phyloP scores from a whole-genome alignment of 139 green algal species.

The Mychonastes homosphaera region DNA sequence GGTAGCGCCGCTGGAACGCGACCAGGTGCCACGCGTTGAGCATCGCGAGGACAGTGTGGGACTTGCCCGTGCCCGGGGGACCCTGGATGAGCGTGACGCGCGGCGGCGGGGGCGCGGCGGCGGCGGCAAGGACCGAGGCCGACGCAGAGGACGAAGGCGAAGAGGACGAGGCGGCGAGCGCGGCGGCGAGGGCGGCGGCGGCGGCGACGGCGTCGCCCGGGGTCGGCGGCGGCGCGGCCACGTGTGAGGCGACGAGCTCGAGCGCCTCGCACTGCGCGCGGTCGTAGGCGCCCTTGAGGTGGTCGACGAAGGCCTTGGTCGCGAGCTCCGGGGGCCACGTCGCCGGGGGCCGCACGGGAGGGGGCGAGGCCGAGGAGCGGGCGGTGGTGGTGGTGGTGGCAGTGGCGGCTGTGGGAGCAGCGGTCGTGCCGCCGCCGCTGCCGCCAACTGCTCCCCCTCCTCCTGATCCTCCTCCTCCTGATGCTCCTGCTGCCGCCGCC shows the following conservation, averaged over 20 bases:
- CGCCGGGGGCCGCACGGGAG: too few relatives aligned
- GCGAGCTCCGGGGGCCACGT: too few relatives aligned
- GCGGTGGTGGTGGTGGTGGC: too few relatives aligned
- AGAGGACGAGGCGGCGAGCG: background rate
- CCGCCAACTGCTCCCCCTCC: too few relatives aligned
- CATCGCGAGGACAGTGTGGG: conserved; percentile 77
- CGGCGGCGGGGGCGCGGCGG: conserved; percentile 34
- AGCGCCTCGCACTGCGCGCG: conserved; percentile 55
- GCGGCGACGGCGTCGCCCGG: background rate
- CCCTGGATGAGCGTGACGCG: conserved; percentile 54
- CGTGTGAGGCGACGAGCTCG: conserved; percentile 30
- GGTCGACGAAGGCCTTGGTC: too few relatives aligned
- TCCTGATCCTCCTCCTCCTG: too few relatives aligned
- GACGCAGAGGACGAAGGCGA: background rate
- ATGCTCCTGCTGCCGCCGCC: too few relatives aligned
- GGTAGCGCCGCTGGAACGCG: conserved; percentile 69
- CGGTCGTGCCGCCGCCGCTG: too few relatives aligned
- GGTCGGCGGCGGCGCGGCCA: conserved; percentile 9
- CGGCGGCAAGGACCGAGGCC: background rate
- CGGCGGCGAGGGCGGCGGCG: background rate
- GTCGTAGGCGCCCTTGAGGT: conserved; percentile 49
- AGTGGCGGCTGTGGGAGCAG: too few relatives aligned
- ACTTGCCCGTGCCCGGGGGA: conserved; percentile 91
- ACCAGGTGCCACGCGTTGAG: conserved; percentile 87
- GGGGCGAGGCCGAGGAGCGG: too few relatives aligned